These are phyloP conservation scores for Picea mariana DNA, from an alignment of 83 land plant species.

Conservation along the genomic window DNA sequence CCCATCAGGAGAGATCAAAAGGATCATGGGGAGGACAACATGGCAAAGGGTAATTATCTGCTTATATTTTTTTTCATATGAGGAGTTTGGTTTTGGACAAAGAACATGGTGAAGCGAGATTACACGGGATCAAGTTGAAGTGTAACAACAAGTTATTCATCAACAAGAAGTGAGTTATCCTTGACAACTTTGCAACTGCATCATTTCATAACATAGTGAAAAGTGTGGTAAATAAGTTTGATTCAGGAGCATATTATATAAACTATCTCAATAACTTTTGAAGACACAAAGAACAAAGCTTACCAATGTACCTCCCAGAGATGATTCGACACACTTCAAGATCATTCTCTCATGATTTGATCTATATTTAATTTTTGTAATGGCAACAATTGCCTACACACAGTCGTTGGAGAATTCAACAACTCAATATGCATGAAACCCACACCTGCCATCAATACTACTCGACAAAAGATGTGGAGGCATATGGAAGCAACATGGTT, in stretches of 20 bases:
- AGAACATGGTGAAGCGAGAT: too few relatives aligned
- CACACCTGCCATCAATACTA: conserved; percentile 53
- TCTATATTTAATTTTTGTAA: conserved; percentile 60
- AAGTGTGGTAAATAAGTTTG: neutral
- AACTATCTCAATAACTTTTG: conserved; percentile 6
- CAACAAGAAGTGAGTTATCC: neutral
- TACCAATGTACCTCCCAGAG: conserved; percentile 24
- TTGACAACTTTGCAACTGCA: neutral
- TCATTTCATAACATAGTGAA: neutral
- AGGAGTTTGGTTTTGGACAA: too few relatives aligned
- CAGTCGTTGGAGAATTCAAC: conserved; percentile 44
- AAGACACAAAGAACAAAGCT: conserved; percentile 22
- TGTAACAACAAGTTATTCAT: too few relatives aligned
- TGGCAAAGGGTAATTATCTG: too few relatives aligned
- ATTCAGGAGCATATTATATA: conserved; percentile 3
- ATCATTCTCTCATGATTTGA: conserved; percentile 42
- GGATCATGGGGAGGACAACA: too few relatives aligned
- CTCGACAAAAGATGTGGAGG: conserved; percentile 48
- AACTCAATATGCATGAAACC: conserved; percentile 20
- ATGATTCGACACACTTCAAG: conserved; percentile 27
- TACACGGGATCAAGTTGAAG: too few relatives aligned
- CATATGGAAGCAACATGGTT: conserved; percentile 60
- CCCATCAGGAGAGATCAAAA: too few relatives aligned
- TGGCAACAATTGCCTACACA: conserved; percentile 58
- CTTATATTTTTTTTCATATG: too few relatives aligned